Percentiles rank a stretch among this genome's conserved stretches.
phyloP scores from a whole-genome alignment of 441 rosid genomes.

The Raphanus hybrid region DNA sequence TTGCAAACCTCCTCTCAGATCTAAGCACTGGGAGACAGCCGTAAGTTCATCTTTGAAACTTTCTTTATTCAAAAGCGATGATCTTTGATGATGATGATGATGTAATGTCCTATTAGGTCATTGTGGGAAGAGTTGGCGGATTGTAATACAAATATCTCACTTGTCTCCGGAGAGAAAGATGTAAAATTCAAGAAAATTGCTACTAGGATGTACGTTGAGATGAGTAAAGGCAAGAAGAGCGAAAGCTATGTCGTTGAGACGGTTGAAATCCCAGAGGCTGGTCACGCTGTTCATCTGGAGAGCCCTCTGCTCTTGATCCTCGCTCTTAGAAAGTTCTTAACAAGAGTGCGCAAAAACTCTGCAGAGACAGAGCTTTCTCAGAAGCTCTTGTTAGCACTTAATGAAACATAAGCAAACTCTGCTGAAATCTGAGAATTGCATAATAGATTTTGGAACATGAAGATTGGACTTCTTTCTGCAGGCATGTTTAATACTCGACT shows the following conservation, averaged over 20 bases:
- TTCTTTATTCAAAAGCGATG: neutral
- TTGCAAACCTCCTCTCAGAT: conserved; percentile 76
- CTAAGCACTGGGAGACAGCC: conserved; percentile 87
- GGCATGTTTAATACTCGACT: neutral
- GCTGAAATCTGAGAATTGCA: neutral
- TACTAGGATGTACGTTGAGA: conserved; percentile 49
- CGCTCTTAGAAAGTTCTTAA: conserved; percentile 63
- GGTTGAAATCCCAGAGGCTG: conserved; percentile 63
- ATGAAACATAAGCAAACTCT: conserved; percentile 31
- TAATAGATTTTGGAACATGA: conserved; percentile 19
- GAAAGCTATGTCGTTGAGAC: conserved; percentile 42
- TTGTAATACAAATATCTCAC: conserved; percentile 57
- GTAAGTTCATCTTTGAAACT: conserved; percentile 54
- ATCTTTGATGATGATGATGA: conserved; percentile 22
- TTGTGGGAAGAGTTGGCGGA: conserved; percentile 86
- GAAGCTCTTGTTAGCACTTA: conserved; percentile 36
- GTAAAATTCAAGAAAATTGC: conserved; percentile 74
- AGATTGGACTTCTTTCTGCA: conserved; percentile 5
- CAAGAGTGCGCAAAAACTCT: conserved; percentile 38
- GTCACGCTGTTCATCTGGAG: conserved; percentile 92
- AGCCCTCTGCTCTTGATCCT: conserved; percentile 65
- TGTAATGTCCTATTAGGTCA: conserved; percentile 54
- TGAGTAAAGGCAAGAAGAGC: conserved; percentile 39
- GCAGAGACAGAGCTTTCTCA: conserved; percentile 33
- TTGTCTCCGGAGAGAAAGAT: conserved; percentile 75